Evolutionary conservation across 495 filamentous ascomycete genomes (phyloP), one percentile per base, ranked within the genome.

Genomic region (Xylaria longipes): DNA sequence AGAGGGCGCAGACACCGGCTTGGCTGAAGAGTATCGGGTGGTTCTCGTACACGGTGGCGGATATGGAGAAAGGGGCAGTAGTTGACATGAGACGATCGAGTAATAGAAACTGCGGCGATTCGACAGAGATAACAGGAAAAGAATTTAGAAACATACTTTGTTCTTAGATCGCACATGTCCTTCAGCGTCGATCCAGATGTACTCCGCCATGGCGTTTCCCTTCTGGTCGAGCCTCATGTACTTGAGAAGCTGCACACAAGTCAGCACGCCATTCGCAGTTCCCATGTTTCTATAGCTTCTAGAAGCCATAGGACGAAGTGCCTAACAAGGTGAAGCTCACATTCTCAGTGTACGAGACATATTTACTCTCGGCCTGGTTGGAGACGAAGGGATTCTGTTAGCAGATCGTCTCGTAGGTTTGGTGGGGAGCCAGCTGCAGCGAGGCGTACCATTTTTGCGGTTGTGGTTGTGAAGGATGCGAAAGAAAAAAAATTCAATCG

Each of bases 191-290:
- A 99, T 95, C 96, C 96, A 99, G 86, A 99, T 91, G 87, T 98
- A 99, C 85, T 99, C 96, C 71, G 94, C 94, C 84, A 95, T 93
- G 75, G 94, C 83, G 45, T 79, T 84, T 79, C 94, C 94, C 78
- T 92, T 92, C 87, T 98, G 96, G 80, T 94, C 91, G 73, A 99
- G 92, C 75, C 87, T 84, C 83, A 95, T 88, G 89, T 97, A 99
- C 83, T 97, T 97, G 80, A 92, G 81, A 82, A 98, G 91, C 94
- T 98, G 82, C 65, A 58, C 50, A n/a, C 54, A 70, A 72, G 75
- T 78, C 58, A 76, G 74, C 41, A 74, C 17, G 25, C 68, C 58
- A 50, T 71, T 72, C 68, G 35, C 58, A 27, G 39, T 60, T 31
- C 22, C 35, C 52, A 22, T 22, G 17, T 52, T 29, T 22, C 33